Percentiles rank a stretch among this genome's conserved stretches.
Conservation (phyloP, 768 basidiomycete genomes). For the Lactarius akahatsu region DNA sequence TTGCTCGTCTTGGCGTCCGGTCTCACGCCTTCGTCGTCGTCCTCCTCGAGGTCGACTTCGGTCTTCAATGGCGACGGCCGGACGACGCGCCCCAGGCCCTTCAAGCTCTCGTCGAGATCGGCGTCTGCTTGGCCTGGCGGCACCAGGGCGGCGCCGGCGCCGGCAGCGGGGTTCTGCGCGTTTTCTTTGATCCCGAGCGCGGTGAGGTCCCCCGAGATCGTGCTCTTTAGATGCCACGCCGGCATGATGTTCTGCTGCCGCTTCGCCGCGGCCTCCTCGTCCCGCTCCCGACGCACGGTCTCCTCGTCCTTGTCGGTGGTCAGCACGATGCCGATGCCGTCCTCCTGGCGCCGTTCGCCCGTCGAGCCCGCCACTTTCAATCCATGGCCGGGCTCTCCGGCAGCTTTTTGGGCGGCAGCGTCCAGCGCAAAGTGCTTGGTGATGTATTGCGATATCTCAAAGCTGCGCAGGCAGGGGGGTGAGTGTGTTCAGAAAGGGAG, state of each 20-base stretch:
- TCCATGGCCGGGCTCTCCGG: constrained; percentile 49
- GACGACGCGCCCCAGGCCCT: constrained; percentile 51
- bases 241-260: constrained; percentile 90
- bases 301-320: constrained; percentile 87
- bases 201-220: constrained; percentile 89
- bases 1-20: constrained; percentile 46
- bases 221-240: constrained; percentile 94
- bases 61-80: constrained; percentile 42
- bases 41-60: constrained; percentile 34
- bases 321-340: constrained; percentile 83
- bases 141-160: constrained; percentile 31
- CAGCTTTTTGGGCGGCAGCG: constrained; percentile 55
- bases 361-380: constrained; percentile 75
- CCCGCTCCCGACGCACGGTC: constrained; percentile 67
- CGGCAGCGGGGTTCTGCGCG: constrained; percentile 42
- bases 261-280: constrained; percentile 80
- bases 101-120: constrained; percentile 61
- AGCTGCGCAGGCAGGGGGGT: constrained; percentile 41
- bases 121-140: constrained; percentile 28
- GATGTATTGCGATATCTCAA: constrained; percentile 84
- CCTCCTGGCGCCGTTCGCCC: constrained; percentile 56
- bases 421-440: constrained; percentile 63
- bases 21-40: constrained; percentile 42
- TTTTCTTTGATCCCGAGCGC: constrained; percentile 78
- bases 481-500: constrained; percentile 5